Conservation (phyloP, 2,329 filamentous ascomycete species). For the Pseudogymnoascus sp. region DNA sequence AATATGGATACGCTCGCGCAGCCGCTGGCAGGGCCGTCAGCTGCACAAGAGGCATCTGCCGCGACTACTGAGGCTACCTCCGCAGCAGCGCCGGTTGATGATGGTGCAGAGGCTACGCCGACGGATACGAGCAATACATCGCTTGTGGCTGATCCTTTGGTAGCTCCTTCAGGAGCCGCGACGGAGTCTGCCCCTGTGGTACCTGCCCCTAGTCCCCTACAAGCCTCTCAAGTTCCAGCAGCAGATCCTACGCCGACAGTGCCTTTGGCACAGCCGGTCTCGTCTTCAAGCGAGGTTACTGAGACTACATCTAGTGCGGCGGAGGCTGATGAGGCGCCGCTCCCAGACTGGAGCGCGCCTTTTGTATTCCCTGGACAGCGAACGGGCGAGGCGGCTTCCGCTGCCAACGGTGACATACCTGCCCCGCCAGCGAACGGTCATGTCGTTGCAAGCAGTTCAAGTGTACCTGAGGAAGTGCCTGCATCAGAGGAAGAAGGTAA, state of each 20-base stretch:
- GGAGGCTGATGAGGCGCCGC: not conserved
- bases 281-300: not conserved
- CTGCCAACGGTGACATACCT: not conserved
- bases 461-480: not conserved
- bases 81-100: not conserved
- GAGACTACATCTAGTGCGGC: not conserved
- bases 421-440: not conserved
- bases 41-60: not conserved
- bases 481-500: not conserved
- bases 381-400: not conserved
- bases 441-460: not conserved
- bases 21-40: slow-evolving; percentile 14
- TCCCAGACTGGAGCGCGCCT: not conserved
- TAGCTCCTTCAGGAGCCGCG: not conserved
- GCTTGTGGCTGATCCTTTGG: not conserved
- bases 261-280: not conserved
- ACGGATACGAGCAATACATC: not conserved
- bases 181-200: not conserved
- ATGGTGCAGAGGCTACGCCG: not conserved
- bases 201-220: not conserved
- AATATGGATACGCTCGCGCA: slow-evolving; percentile 29
- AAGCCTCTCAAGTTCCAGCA: not conserved
- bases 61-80: not conserved
- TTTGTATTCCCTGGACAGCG: not conserved
- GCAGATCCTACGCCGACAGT: not conserved